Evolutionary conservation across 257 asterid genomes (phyloP).

Genomic region (Scutellaria minor): DNA sequence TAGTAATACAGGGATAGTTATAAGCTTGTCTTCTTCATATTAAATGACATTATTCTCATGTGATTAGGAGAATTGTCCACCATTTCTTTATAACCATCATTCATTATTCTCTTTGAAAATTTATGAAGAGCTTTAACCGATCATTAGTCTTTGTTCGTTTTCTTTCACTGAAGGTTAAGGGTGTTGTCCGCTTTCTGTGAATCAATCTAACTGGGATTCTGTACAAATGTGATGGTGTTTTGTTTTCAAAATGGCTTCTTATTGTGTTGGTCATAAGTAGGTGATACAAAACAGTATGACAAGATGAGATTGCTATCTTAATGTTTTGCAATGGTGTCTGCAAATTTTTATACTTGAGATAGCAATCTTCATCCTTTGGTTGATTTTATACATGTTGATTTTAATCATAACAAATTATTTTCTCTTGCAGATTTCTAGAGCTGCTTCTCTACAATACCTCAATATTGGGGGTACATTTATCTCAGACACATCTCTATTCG

Average conservation of each 20-base stretch:
- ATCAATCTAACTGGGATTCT: background rate
- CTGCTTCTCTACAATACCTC: conserved; percentile 73
- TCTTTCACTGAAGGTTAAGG: background rate
- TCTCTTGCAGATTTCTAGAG: conserved; percentile 56
- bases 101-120: background rate
- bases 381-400: background rate
- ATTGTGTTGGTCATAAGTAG: background rate
- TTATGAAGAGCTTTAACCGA: background rate
- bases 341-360: background rate
- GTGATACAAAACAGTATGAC: background rate
- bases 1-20: too few relatives aligned
- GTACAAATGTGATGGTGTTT: background rate
- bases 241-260: background rate
- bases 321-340: background rate
- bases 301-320: background rate
- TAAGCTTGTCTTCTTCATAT: background rate
- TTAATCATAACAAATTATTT: background rate
- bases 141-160: background rate
- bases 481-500: conserved; percentile 67
- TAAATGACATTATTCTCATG: background rate
- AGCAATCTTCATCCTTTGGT: background rate
- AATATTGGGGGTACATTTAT: conserved; percentile 86
- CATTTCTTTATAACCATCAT: background rate
- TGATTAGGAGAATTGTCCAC: background rate
- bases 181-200: background rate